A percentile compares a stretch with the other conserved stretches of the same genome.
Conservation (phyloP, 352 stramenopile genomes). For the Globisporangium camurandrum region DNA sequence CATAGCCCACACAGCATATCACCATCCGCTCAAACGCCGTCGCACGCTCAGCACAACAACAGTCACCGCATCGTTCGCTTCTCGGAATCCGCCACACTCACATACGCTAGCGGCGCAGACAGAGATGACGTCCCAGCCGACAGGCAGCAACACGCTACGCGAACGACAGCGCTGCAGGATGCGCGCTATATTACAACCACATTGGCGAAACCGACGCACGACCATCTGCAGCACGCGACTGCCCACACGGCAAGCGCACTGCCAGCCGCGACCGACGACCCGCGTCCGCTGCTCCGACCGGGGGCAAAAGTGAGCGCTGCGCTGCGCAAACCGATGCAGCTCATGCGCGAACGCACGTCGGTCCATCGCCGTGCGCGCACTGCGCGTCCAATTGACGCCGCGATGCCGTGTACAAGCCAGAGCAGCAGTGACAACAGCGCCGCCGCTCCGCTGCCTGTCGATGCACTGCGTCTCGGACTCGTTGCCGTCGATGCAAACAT, state of each 20-base stretch:
- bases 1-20: background rate
- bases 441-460: too few species aligned
- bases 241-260: too few species aligned
- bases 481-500: conserved; percentile 32
- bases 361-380: conserved; percentile 5
- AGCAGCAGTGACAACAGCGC: background rate
- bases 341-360: conserved; percentile 13
- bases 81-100: conserved; percentile 13
- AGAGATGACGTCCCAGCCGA: conserved; percentile 20
- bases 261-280: too few species aligned
- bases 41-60: too few species aligned
- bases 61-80: conserved; percentile 5
- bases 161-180: background rate
- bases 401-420: too few species aligned
- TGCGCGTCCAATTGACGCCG: background rate
- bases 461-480: too few species aligned
- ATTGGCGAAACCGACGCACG: background rate
- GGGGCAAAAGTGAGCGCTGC: conserved; percentile 11
- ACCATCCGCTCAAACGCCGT: background rate
- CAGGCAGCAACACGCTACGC: conserved; percentile 12
- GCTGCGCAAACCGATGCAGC: conserved; percentile 16
- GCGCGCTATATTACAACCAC: background rate
- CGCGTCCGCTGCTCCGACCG: conserved; percentile 1
- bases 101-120: conserved; percentile 18
- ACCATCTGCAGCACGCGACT: too few species aligned